Evolutionary conservation across 116 monocot genomes (phyloP).

Genomic region (Posidonia oceanica): DNA sequence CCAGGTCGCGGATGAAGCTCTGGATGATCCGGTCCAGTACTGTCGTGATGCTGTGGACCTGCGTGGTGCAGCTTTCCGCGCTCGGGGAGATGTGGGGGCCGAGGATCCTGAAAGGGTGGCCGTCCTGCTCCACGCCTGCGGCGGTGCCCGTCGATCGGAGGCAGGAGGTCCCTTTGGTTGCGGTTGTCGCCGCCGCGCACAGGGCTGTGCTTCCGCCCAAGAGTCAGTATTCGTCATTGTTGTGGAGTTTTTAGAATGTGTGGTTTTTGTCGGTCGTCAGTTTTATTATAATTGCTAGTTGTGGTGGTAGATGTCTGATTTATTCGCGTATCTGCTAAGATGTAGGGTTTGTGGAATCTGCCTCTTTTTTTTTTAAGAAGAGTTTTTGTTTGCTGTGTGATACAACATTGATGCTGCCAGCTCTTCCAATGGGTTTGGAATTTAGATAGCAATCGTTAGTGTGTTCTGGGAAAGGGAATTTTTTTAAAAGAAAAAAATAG

Average conservation of each 20-base stretch:
- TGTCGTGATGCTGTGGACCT: conserved; percentile 67
- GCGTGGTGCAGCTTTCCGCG: conserved; percentile 65
- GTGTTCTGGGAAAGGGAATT: too few relatives aligned
- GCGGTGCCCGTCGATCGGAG: neutral
- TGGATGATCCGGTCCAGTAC: conserved; percentile 62
- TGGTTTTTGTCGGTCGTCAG: neutral
- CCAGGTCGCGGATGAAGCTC: conserved; percentile 60
- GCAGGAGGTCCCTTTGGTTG: neutral
- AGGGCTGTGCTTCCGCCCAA: conserved; percentile 51
- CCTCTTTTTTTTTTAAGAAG: too few relatives aligned
- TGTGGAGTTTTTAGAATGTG: neutral
- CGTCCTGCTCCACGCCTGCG: conserved; percentile 41
- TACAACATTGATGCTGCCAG: too few relatives aligned
- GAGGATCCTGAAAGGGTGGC: conserved; percentile 60
- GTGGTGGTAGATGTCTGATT: neutral
- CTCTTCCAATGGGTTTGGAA: too few relatives aligned
- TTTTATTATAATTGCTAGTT: neutral
- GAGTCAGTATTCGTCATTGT: conserved; percentile 36
- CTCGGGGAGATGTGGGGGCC: conserved; percentile 71
- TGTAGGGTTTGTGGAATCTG: too few relatives aligned
- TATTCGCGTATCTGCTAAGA: too few relatives aligned
- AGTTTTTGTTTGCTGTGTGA: too few relatives aligned
- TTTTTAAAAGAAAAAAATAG: too few relatives aligned
- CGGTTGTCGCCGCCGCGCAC: conserved; percentile 8
- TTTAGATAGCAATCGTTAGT: too few relatives aligned